Base-by-base conservation (phyloP, 495 filamentous ascomycete species). In the Penicillium bovifimosum region DNA sequence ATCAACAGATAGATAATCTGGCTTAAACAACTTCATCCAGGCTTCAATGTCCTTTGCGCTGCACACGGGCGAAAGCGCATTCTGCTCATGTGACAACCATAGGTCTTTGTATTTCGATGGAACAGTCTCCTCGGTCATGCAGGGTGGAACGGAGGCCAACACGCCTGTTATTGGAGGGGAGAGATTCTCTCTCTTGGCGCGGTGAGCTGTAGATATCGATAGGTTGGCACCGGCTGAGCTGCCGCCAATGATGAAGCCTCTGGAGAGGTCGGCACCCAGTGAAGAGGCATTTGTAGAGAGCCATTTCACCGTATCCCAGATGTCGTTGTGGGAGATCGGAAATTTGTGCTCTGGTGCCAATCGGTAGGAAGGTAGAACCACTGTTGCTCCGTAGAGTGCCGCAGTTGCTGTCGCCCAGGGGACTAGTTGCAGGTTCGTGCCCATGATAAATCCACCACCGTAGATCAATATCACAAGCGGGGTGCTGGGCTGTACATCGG, bases 181-280 rank as follows among this genome's bases (percentile, higher is more conserved):
- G n/a, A 75, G 57, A 13, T 67, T 65, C 28, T 76, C 69, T 39
- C 77, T 74, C 1, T 71, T 58, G 4, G 68, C 64, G 0, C 67
- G 63, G 55, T 75, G 71, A 1, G 67, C 61, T 3, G 74, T 53
- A 9, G 76, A 66, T 10, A 71, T 68, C 0, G 72, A 56, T 9
- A 80, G 59, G 53, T 76, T 76, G 2, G 65, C 77, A 7, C 78
- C 79, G 11, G 77, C 76, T 5, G 72, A 76, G 3, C 64, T 66
- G 5, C 79, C 79, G 24, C 76, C 76, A 32, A 80, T 48, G 27
- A 82, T 54, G 50, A 80, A 80, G 1, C 79, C 79, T 41, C 59
- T 45, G 52, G 60, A 50, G 33, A 50, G 28, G 13, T 55, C 52
- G 17, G 46, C 58, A 13, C 44, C 54, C 0, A 61, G 42, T 2